Base-by-base conservation (phyloP, 2,329 filamentous ascomycete species). In the Aspergillus ibericus region DNA sequence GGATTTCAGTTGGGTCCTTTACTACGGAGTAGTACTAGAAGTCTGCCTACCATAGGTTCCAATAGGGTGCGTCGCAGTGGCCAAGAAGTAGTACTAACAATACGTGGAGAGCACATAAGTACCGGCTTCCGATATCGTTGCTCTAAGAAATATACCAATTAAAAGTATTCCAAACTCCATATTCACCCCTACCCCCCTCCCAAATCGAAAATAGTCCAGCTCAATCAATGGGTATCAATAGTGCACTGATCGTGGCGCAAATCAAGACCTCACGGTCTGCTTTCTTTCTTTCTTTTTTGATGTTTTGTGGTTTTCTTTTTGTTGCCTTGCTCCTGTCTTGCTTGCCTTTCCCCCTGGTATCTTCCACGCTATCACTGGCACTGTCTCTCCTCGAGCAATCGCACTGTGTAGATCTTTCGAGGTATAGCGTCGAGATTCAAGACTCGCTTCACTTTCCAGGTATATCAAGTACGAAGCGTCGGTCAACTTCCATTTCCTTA, bases 401-500 rank as follows among this genome's bases (percentile, higher is more conserved):
- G 15, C 34, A 13, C 18, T 32, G 6, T 35, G 51, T 13, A 44
- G 35, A 42, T 36, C 49, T 48, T 46, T 56, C 32, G 18, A 42
- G 27, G 25, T 32, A 25, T 48, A 32, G 18, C 15, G 8, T 48
- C 27, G 4, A 48, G n/a, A 29, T 36, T 25, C 16, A 29, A 34
- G 42, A 48, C 56, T 22, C 13, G 42, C 18, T 20, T 66, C 57
- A 79, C 66, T 79, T 80, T 46, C 77, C 78, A 44, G 86, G 80
- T 66, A 90, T 89, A 68, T 93, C 90, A 52, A 93, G 82, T 8
- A 93, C 90, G 70, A 90, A 90, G 51, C 90, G 83, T 59, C 88
- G 80, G 66, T 90, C 89, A 22, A 93, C 90, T 63, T 89, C 85
- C 75, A 91, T 89, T 71, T 90, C 84, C 63, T 87, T 91, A 66